A percentile compares a stretch with the other conserved stretches of the same genome.
Conservation (phyloP, 139 green algal genomes). For the Chlamydomonas eustigma region DNA sequence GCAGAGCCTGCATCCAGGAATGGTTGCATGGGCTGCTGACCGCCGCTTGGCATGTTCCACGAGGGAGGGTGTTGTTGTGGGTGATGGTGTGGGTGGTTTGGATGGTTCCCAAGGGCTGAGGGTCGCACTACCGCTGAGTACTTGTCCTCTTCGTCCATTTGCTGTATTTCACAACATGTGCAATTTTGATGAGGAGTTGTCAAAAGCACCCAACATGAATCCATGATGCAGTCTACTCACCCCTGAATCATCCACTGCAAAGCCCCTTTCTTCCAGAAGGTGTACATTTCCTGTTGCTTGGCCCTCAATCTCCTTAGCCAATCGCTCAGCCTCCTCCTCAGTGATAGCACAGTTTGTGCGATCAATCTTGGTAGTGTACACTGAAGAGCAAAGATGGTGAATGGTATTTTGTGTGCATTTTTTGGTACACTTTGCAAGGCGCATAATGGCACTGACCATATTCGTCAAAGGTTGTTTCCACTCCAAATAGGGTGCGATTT, state of each 20-base stretch:
- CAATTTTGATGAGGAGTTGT: too few species aligned
- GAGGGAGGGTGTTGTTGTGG: neutral
- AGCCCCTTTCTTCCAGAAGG: slow-evolving; percentile 75
- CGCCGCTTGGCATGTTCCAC: neutral
- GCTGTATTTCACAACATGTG: neutral
- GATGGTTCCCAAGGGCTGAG: slow-evolving; percentile 12
- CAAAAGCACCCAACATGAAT: too few species aligned
- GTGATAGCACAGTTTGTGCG: slow-evolving; percentile 52
- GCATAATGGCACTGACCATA: neutral
- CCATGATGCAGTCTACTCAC: too few species aligned
- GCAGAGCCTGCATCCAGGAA: too few species aligned
- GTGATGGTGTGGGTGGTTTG: slow-evolving; percentile 4
- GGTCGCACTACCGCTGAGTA: slow-evolving; percentile 71
- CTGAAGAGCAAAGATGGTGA: too few species aligned
- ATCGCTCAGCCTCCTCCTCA: slow-evolving; percentile 64
- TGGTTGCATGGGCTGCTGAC: too few species aligned
- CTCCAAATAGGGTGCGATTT: slow-evolving; percentile 81
- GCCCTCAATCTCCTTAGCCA: slow-evolving; percentile 79
- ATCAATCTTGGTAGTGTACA: slow-evolving; percentile 39
- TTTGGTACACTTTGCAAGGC: too few species aligned
- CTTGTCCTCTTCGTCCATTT: slow-evolving; percentile 74
- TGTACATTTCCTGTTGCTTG: slow-evolving; percentile 59
- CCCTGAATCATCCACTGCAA: slow-evolving; percentile 40
- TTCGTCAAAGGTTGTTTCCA: slow-evolving; percentile 73
- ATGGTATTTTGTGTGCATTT: too few species aligned